Evolutionary conservation across 2,329 filamentous ascomycete species (phyloP).

Genomic region (Magnaporthales sp.): DNA sequence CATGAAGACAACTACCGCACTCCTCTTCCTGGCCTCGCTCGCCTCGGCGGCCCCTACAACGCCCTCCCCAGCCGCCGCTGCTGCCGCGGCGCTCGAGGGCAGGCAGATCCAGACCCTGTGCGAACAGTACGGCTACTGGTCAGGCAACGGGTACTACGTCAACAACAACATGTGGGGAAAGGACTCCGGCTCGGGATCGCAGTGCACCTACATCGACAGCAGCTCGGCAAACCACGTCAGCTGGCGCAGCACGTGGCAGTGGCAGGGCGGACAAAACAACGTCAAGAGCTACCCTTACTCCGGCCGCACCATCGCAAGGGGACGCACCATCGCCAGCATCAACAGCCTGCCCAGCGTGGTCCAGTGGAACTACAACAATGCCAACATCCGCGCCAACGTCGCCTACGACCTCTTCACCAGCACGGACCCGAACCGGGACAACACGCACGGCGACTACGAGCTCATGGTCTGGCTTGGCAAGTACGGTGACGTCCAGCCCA

Average conservation of each 20-base stretch:
- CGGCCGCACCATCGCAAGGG: constrained; percentile 21
- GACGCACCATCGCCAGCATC: constrained; percentile 22
- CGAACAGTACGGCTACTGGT: constrained; percentile 20
- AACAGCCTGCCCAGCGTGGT: constrained; percentile 23
- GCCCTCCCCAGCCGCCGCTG: not conserved
- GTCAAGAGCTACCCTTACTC: constrained; percentile 40
- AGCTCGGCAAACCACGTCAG: constrained; percentile 23
- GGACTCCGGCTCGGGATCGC: constrained; percentile 24
- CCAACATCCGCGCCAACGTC: constrained; percentile 40
- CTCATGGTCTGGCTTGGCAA: constrained; percentile 60
- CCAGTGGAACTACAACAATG: constrained; percentile 35
- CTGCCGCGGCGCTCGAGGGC: constrained; percentile 2
- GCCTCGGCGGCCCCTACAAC: not conserved
- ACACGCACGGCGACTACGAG: constrained; percentile 44
- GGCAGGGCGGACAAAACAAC: constrained; percentile 27
- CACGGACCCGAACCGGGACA: constrained; percentile 28
- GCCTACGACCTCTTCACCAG: constrained; percentile 54
- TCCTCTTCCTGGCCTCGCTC: constrained; percentile 3
- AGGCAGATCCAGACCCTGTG: constrained; percentile 13
- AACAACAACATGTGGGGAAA: constrained; percentile 46
- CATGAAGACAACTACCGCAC: not conserved
- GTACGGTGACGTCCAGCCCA: constrained; percentile 46
- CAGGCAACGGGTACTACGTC: constrained; percentile 24
- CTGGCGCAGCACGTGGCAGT: constrained; percentile 35
- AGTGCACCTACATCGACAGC: constrained; percentile 32